Conservation (phyloP, 2,329 filamentous ascomycete genomes). For the Fusarium lyarnte region DNA sequence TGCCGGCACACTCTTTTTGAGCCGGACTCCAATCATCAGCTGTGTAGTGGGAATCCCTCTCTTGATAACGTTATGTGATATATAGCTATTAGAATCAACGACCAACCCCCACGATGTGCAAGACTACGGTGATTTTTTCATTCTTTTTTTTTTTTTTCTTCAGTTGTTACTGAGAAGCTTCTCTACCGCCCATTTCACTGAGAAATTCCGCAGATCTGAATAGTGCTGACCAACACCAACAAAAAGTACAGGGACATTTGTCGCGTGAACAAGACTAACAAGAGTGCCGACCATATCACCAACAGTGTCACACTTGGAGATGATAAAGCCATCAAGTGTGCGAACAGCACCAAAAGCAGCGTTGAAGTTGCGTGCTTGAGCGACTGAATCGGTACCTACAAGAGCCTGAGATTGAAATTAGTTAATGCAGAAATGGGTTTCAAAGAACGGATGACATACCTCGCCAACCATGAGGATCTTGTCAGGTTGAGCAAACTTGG, state of each 20-base stretch:
- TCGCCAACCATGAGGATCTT: constrained; percentile 96
- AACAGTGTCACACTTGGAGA: constrained; percentile 98
- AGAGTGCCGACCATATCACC: constrained; percentile 98
- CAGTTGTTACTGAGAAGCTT: constrained; percentile 66
- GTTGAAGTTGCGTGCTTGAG: constrained; percentile 97
- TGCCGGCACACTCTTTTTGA: not conserved
- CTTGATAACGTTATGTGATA: constrained; percentile 4
- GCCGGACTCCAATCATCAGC: not conserved
- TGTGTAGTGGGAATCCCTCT: not conserved
- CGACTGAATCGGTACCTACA: constrained; percentile 94
- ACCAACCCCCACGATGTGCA: not conserved
- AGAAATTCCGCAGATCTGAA: constrained; percentile 73
- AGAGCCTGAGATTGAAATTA: constrained; percentile 66
- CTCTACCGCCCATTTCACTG: constrained; percentile 75
- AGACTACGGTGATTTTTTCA: constrained; percentile 11
- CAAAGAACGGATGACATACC: constrained; percentile 44
- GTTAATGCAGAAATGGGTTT: not conserved
- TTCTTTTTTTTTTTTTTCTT: constrained; percentile 34
- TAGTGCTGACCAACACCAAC: constrained; percentile 79
- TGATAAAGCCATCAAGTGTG: constrained; percentile 94
- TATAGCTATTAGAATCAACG: not conserved
- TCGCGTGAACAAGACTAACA: constrained; percentile 97
- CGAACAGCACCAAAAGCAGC: constrained; percentile 84
- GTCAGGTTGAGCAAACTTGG: constrained; percentile 93
- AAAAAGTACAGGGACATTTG: constrained; percentile 94